Evolutionary conservation across 2,329 filamentous ascomycete species (phyloP).

Genomic region (Thielaviopsis populi): DNA sequence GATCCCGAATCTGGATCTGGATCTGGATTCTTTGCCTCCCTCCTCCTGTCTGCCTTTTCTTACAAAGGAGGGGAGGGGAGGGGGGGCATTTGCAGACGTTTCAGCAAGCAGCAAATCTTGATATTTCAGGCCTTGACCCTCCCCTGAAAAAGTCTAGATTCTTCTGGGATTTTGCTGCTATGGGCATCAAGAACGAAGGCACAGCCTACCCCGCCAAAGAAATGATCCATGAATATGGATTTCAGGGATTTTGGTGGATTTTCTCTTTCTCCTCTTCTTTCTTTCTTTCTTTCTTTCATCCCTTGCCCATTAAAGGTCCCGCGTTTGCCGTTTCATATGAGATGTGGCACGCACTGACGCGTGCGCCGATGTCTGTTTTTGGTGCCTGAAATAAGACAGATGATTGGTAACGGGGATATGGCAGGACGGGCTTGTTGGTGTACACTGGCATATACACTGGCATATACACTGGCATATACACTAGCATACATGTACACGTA

Average conservation of each 20-base stretch:
- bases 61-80: too few species aligned
- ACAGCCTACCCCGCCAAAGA: neutral
- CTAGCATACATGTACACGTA: too few species aligned
- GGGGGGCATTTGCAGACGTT: neutral
- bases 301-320: neutral
- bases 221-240: neutral
- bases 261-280: neutral
- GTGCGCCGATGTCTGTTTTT: neutral
- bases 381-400: neutral
- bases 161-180: neutral
- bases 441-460: neutral
- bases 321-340: neutral
- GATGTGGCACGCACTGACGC: neutral
- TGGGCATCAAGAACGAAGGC: neutral
- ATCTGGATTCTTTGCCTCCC: too few species aligned
- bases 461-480: neutral
- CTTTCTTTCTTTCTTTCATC: neutral
- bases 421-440: neutral
- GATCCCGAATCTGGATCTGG: neutral
- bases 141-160: conserved; percentile 1
- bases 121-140: neutral
- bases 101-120: neutral
- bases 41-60: neutral
- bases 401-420: neutral
- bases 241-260: neutral